Evolutionary conservation across 768 basidiomycete species (phyloP).

Genomic region (Calocybe cyanea): DNA sequence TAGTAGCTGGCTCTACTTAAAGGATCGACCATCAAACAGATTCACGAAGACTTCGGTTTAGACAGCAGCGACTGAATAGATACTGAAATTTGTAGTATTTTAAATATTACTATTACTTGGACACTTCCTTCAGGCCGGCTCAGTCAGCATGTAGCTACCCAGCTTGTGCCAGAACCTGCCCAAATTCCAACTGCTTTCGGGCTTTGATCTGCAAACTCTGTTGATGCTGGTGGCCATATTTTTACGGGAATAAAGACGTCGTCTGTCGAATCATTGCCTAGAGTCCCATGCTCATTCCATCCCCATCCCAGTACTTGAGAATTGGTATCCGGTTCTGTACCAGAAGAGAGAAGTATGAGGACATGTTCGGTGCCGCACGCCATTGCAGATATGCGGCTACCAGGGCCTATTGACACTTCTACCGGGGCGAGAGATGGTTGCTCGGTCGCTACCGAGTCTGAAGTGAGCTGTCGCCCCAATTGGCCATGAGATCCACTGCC

Average conservation of each 20-base stretch:
- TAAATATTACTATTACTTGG: no score
- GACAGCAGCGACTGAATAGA: constrained; percentile 53
- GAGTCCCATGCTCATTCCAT: constrained; percentile 98
- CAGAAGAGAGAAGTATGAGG: constrained; percentile 33
- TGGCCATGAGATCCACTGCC: constrained; percentile 65
- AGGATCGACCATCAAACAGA: constrained; percentile 66
- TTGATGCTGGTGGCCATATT: constrained; percentile 43
- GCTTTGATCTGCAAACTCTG: not conserved
- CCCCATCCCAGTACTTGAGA: constrained; percentile 82
- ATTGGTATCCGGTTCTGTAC: not conserved
- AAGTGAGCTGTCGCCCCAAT: constrained; percentile 39
- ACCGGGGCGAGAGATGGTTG: constrained; percentile 20
- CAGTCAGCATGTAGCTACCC: constrained; percentile 28
- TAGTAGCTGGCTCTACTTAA: constrained; percentile 66
- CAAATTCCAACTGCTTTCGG: constrained; percentile 27
- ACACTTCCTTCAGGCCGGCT: no score
- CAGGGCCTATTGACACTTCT: constrained; percentile 24
- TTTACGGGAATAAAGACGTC: constrained; percentile 49
- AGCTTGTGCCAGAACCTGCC: constrained; percentile 46
- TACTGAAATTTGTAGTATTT: no score
- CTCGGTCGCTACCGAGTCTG: constrained; percentile 7
- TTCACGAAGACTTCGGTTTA: constrained; percentile 70
- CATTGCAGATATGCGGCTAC: constrained; percentile 27
- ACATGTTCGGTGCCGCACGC: constrained; percentile 88
- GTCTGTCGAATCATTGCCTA: constrained; percentile 61